Evolutionary conservation across 2,329 filamentous ascomycete genomes (phyloP).

Genomic region (Phyllosticta paracitricarpa): DNA sequence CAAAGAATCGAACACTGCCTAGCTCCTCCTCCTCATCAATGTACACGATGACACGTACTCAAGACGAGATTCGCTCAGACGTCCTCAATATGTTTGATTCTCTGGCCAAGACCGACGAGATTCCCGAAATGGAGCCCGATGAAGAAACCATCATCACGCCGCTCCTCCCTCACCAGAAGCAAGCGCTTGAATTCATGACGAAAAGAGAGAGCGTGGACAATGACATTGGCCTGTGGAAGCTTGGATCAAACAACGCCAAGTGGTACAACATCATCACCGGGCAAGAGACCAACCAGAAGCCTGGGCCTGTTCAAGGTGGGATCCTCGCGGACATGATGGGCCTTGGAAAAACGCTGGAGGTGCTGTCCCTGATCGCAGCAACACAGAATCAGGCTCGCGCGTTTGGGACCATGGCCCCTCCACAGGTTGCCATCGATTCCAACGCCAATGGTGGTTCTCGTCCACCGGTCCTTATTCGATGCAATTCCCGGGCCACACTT

Average conservation of each 20-base stretch:
- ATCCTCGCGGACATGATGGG: constrained; percentile 44
- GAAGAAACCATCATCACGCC: constrained; percentile 48
- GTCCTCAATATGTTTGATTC: constrained; percentile 83
- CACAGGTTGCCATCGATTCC: background rate
- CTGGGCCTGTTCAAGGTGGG: constrained; percentile 31
- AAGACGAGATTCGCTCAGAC: constrained; percentile 78
- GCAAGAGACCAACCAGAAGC: constrained; percentile 22
- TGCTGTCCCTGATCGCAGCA: constrained; percentile 62
- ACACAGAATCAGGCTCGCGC: background rate
- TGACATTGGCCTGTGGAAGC: constrained; percentile 49
- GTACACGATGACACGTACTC: constrained; percentile 45
- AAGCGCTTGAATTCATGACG: constrained; percentile 79
- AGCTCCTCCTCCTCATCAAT: background rate
- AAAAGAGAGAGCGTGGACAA: constrained; percentile 59
- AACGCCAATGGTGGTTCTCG: background rate
- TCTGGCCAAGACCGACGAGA: constrained; percentile 62
- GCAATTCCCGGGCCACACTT: constrained; percentile 70
- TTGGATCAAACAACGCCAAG: constrained; percentile 28
- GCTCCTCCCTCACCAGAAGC: constrained; percentile 77
- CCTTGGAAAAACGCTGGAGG: constrained; percentile 54
- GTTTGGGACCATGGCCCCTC: constrained; percentile 37
- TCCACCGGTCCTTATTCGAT: constrained; percentile 15
- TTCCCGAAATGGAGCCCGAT: constrained; percentile 59
- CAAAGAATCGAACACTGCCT: background rate
- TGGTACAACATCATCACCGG: constrained; percentile 81